phyloP scores from a whole-genome alignment of 2,329 filamentous ascomycete species.

The Shiraia sp. region DNA sequence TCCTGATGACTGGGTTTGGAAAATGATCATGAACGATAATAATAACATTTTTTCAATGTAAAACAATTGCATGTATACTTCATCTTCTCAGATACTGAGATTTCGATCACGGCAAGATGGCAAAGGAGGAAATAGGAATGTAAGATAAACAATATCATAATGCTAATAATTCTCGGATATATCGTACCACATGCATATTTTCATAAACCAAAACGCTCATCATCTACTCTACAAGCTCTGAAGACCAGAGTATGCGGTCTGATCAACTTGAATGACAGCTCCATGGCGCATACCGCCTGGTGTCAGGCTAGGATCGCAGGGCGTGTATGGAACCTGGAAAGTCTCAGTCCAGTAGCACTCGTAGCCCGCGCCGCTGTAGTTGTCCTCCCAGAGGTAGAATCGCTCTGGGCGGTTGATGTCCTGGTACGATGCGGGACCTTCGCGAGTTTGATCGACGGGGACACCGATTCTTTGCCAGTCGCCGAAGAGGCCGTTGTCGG shows the following conservation, averaged over 20 bases:
- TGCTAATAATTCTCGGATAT: too few relatives aligned
- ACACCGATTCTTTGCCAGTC: neutral
- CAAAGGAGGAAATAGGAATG: too few relatives aligned
- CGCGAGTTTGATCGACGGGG: neutral
- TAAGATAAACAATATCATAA: too few relatives aligned
- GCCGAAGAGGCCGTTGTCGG: neutral
- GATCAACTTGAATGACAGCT: neutral
- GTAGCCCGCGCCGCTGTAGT: neutral
- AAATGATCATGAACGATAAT: neutral
- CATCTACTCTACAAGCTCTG: neutral
- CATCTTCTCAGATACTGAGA: too few relatives aligned
- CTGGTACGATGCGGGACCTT: neutral
- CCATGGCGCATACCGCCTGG: neutral
- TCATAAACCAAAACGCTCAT: neutral
- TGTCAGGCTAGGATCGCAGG: neutral
- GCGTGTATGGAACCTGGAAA: neutral
- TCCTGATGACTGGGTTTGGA: neutral
- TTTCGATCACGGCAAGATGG: too few relatives aligned
- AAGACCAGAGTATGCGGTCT: neutral
- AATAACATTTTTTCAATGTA: too few relatives aligned
- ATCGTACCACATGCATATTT: too few relatives aligned
- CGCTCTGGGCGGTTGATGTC: neutral
- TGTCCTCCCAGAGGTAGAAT: neutral
- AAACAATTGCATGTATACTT: too few relatives aligned
- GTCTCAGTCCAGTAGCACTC: neutral